These are phyloP conservation scores for Penicillium turbatum DNA, from an alignment of 495 filamentous ascomycete genomes.

Conservation along the genomic window DNA sequence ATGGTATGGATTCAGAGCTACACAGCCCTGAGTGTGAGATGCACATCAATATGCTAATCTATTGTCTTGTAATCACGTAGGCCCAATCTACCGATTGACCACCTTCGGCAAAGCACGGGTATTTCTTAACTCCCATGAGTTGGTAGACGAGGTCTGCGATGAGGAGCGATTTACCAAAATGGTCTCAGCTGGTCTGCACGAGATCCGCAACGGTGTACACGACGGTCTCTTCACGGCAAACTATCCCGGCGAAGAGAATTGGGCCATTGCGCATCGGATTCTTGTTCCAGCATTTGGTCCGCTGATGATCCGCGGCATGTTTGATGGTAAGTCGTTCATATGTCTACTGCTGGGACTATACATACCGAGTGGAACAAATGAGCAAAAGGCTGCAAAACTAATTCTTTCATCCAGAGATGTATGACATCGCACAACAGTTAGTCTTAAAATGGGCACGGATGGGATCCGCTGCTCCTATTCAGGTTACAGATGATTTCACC, in stretches of 20 bases:
- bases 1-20: conserved; percentile 38
- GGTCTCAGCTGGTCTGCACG: conserved; percentile 40
- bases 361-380: not conserved
- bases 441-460: conserved; percentile 70
- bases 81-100: conserved; percentile 52
- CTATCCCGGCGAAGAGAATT: conserved; percentile 55
- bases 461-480: conserved; percentile 53
- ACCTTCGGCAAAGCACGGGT: conserved; percentile 26
- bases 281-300: conserved; percentile 67
- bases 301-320: conserved; percentile 63
- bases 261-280: conserved; percentile 70
- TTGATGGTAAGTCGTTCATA: conserved; percentile 36
- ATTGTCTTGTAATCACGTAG: conserved; percentile 18
- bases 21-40: not conserved
- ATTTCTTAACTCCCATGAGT: conserved; percentile 46
- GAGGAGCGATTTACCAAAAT: conserved; percentile 62
- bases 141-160: conserved; percentile 64
- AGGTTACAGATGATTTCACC: conserved; percentile 68
- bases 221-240: conserved; percentile 70
- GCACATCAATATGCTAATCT: not conserved
- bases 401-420: conserved; percentile 51
- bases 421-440: conserved; percentile 67
- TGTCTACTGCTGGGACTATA: not conserved
- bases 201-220: conserved; percentile 55
- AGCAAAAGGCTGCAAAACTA: not conserved